Conservation (phyloP, 1,284 basidiomycete species). For the Cutaneotrichosporon sp. region DNA sequence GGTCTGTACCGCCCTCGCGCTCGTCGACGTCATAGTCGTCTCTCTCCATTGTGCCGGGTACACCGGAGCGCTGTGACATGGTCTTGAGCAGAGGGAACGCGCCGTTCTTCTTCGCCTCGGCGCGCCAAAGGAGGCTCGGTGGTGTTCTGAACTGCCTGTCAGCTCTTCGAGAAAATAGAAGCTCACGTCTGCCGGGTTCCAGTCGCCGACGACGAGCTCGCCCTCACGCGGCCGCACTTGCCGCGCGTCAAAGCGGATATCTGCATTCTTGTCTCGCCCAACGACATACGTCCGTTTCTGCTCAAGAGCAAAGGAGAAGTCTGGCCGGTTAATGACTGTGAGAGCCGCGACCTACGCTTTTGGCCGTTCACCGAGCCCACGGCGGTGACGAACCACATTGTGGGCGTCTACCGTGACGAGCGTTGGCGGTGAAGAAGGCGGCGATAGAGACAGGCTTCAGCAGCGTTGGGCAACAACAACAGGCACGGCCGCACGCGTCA, state of each 20-base stretch:
- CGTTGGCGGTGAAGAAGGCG: background rate
- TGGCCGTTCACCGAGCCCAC: slow-evolving; percentile 41
- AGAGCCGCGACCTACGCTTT: slow-evolving; percentile 23
- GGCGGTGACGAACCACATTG: slow-evolving; percentile 41
- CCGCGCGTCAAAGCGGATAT: slow-evolving; percentile 28
- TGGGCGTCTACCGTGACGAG: background rate
- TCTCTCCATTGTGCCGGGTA: slow-evolving; percentile 18
- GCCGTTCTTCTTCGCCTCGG: slow-evolving; percentile 30
- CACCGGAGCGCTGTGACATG: slow-evolving; percentile 11
- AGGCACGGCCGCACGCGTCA: background rate
- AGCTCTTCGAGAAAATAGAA: background rate
- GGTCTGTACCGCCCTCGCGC: slow-evolving; percentile 7
- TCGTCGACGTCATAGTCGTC: slow-evolving; percentile 26
- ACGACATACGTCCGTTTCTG: slow-evolving; percentile 32
- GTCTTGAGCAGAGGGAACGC: slow-evolving; percentile 18
- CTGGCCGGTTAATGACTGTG: slow-evolving; percentile 14
- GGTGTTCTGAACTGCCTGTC: slow-evolving; percentile 13
- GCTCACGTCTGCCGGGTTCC: slow-evolving; percentile 35
- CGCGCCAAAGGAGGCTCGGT: slow-evolving; percentile 25
- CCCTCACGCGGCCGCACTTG: slow-evolving; percentile 30
- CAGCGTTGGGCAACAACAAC: background rate
- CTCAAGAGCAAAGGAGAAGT: slow-evolving; percentile 39
- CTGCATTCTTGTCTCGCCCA: slow-evolving; percentile 29
- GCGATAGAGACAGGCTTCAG: background rate
- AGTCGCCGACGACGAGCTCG: slow-evolving; percentile 28